Base-by-base conservation (phyloP, 2,329 filamentous ascomycete genomes). In the Penicillium janthinellum region DNA sequence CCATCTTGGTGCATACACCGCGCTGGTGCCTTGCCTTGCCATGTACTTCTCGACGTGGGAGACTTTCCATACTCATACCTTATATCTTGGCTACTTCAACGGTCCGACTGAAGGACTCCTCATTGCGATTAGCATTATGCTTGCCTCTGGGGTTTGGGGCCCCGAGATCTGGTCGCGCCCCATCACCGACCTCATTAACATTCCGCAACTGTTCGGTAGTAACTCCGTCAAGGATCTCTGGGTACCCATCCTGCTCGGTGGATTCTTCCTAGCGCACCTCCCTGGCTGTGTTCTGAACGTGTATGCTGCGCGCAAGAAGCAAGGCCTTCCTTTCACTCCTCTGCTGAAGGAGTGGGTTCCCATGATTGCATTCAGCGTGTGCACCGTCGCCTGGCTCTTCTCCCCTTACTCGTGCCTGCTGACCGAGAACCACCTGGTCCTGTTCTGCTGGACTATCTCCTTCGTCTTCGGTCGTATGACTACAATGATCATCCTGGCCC, bases 31-130 rank as follows among this genome's bases (percentile, higher is more conserved):
- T 1, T 96, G 92, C 69, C 81, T 99, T 47, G 91, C 95, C 61
- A 99, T 99, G 95, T 99, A 96, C 83, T 97, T 99, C 80, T 97
- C 94, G 3, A 99, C 95, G 1, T 99, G 95, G 95, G 95, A 99
- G 79, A 99, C 95, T 0, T 99, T 97, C 76, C 95, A 99, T 78
- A 97, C 95, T 5, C 95, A 99, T 76, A 98, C 95, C 0, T 82
- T 99, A 5, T 99, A 96, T 77, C 87, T 99, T 12, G 95, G 95
- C 57, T 92, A 94, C 75, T 90, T 99, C 85, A 99, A 99, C 75
- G 95, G 95, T 0, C 95, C 95, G 1, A 99, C 95, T 70, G 95
- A 99, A 81, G 95, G 95, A 20, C 82, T 99, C 37, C 88, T 98
- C 54, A 88, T 99, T 64, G 95, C 93, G 28, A 93, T 91, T 72